Evolutionary conservation across 768 basidiomycete genomes (phyloP).

Genomic region (Fibroporia radiculosa): DNA sequence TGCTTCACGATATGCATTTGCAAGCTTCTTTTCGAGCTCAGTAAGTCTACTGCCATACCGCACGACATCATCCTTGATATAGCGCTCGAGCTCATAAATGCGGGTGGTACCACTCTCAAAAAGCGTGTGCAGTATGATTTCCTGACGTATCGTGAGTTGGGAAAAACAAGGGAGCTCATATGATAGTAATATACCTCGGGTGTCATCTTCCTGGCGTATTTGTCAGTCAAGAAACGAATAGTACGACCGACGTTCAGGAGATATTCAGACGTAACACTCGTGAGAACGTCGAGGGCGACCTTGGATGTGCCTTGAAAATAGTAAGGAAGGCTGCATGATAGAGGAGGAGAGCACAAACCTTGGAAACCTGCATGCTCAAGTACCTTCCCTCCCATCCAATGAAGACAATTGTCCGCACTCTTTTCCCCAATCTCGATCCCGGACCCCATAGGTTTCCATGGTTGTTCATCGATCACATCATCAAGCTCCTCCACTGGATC

Average conservation of each 20-base stretch:
- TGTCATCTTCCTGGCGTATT: constrained; percentile 72
- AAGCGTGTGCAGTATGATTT: constrained; percentile 87
- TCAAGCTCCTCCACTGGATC: constrained; percentile 23
- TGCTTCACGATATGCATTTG: constrained; percentile 73
- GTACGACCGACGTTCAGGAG: constrained; percentile 81
- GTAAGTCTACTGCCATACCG: constrained; percentile 68
- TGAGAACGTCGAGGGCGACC: constrained; percentile 67
- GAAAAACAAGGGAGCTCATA: neutral
- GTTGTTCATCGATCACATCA: constrained; percentile 43
- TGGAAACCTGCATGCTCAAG: constrained; percentile 91
- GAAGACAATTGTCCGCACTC: constrained; percentile 55
- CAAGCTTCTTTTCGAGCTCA: constrained; percentile 83
- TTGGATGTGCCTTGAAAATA: constrained; percentile 55
- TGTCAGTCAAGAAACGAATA: constrained; percentile 74
- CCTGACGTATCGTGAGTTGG: constrained; percentile 38
- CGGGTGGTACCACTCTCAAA: constrained; percentile 83
- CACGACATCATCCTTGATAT: constrained; percentile 84
- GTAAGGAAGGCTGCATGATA: neutral
- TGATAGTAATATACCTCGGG: constrained; percentile 58
- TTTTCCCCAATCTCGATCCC: constrained; percentile 49
- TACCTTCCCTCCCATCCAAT: constrained; percentile 69
- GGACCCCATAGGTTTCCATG: constrained; percentile 38
- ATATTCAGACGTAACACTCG: constrained; percentile 74
- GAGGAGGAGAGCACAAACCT: constrained; percentile 39
- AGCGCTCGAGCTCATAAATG: constrained; percentile 74